Conservation (phyloP, 495 filamentous ascomycete species). For the Tuber borchii region DNA sequence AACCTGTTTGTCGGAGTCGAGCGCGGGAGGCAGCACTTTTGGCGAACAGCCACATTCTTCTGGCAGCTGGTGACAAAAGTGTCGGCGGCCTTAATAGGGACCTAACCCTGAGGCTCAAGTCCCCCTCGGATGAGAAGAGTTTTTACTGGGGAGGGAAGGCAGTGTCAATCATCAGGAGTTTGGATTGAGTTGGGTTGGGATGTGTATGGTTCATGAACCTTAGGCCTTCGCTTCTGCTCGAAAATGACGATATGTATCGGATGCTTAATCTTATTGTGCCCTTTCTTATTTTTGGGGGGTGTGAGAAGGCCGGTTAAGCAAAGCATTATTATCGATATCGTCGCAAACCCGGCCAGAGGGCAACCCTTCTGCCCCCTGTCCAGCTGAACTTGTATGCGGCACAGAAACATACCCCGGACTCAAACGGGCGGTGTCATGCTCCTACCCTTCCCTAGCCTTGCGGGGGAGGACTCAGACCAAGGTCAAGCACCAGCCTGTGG, state of each 20-base stretch:
- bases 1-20: background rate
- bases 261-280: background rate
- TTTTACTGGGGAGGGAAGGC: background rate
- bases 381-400: background rate
- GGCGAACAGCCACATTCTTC: background rate
- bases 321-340: background rate
- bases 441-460: background rate
- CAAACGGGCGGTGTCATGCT: constrained; percentile 1
- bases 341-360: background rate
- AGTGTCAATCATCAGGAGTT: background rate
- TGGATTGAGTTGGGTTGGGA: background rate
- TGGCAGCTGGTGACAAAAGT: background rate
- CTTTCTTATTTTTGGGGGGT: background rate
- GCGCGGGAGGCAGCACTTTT: background rate
- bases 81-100: background rate
- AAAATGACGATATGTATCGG: background rate
- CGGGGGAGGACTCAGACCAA: background rate
- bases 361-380: background rate
- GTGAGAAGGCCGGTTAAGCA: background rate
- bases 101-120: background rate
- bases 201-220: background rate
- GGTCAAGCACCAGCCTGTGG: background rate
- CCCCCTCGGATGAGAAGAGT: background rate
- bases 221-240: background rate
- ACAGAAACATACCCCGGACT: constrained; percentile 3